Evolutionary conservation across 2,329 filamentous ascomycete species (phyloP), one percentile per base, ranked within the genome.

Genomic region (Bipolaris oryzae): DNA sequence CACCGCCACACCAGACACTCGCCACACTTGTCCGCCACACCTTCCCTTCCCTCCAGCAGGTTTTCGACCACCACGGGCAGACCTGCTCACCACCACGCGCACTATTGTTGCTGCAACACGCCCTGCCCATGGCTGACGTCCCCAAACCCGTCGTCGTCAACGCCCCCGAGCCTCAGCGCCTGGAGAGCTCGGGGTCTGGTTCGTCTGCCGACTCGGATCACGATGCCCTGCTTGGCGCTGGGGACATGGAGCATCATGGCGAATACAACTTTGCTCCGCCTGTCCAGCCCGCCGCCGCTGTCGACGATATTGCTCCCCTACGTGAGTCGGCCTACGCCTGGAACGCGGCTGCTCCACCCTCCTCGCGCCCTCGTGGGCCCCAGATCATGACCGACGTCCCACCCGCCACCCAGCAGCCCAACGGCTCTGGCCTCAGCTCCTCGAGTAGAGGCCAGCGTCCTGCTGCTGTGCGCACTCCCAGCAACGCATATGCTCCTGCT

Each of bases 401-500:
- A 44, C 73, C 71, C 7, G 38, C 53, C 42, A 61, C 64, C 34
- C 72, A 71, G 60, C 72, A 71, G 61, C 62, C 66, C 39, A 69
- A 67, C 57, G 65, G 62, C 61, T 62, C 65, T 35, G 64, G 55
- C 55, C 61, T 64, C 64, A 57, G 55, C 52, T 33, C 61, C 53
- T 35, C 68, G 67, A 45, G 53, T 67, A 42, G 55, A 54, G 55
- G 44, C 9, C 60, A 67, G 18, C 74, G 81, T 25, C 81, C 81
- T 13, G 63, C 63, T 2, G 77, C 78, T n/a, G 73, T 78, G 10
- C 68, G 81, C 52, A 80, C 79, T 23, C 80, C 80, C 18, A 80
- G 78, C 37, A 82, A 81, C 60, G 78, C 81, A 41, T 83, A 83
- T 63, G 77, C 77, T 16, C 81, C 81, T 13, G 74, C 79, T 39